Evolutionary conservation across 1,284 basidiomycete genomes (phyloP).

Genomic region (Cystobasidium pallidum): DNA sequence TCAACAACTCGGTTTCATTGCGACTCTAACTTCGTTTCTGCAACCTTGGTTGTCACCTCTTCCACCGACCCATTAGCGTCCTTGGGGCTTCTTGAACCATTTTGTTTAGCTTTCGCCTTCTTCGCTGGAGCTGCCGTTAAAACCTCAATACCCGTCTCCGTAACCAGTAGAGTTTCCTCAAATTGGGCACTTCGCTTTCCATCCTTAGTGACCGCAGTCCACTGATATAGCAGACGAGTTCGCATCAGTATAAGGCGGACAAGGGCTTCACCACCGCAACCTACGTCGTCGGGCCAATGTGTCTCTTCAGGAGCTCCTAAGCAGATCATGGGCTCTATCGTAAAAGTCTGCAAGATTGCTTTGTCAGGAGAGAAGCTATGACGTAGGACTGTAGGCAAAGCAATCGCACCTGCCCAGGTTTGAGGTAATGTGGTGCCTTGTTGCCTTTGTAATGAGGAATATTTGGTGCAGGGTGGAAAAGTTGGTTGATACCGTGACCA

Average conservation of each 20-base stretch:
- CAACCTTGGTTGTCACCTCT: conserved; percentile 32
- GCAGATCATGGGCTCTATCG: conserved; percentile 92
- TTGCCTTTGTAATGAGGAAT: conserved; percentile 80
- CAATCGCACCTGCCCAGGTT: conserved; percentile 62
- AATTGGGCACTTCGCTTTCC: conserved; percentile 90
- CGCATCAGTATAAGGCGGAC: conserved; percentile 57
- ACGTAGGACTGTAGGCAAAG: not conserved
- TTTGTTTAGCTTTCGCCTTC: conserved; percentile 17
- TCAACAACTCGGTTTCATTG: not conserved
- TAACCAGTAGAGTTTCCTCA: conserved; percentile 92
- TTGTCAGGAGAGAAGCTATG: conserved; percentile 54
- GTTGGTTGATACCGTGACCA: conserved; percentile 84
- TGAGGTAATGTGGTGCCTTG: conserved; percentile 72
- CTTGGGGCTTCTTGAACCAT: not conserved
- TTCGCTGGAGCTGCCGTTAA: conserved; percentile 66
- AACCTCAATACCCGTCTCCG: conserved; percentile 86
- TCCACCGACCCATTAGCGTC: conserved; percentile 17
- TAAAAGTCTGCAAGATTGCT: conserved; percentile 58
- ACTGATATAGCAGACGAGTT: conserved; percentile 61
- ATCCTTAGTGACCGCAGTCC: conserved; percentile 90
- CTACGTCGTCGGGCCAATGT: conserved; percentile 54
- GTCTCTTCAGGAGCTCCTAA: conserved; percentile 61
- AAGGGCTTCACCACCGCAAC: conserved; percentile 44
- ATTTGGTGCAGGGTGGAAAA: conserved; percentile 67
- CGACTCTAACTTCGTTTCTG: conserved; percentile 20